Percentiles rank a stretch among this genome's conserved stretches.
Conservation (phyloP, 73 alveolate species). For the Breviolum minutum region DNA sequence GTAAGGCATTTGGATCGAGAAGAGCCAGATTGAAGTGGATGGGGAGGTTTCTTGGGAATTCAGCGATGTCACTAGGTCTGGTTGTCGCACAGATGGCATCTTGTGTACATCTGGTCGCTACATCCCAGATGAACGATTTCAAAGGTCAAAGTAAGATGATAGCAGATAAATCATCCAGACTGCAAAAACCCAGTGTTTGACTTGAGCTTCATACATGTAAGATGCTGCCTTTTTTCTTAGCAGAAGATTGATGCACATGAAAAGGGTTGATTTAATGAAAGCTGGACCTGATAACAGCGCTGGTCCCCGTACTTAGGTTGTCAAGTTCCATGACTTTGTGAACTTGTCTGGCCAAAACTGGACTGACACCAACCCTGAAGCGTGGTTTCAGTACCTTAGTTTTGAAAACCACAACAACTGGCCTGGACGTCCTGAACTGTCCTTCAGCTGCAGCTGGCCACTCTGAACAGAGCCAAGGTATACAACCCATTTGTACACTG, state of each 20-base stretch:
- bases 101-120: too few relatives aligned
- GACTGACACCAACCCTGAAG: conserved; percentile 67
- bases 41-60: conserved; percentile 15
- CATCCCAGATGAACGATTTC: too few relatives aligned
- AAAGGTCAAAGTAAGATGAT: too few relatives aligned
- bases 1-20: conserved; percentile 43
- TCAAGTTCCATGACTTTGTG: conserved; percentile 21
- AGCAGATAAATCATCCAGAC: too few relatives aligned
- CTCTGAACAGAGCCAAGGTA: background rate
- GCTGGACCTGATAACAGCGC: background rate
- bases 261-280: too few relatives aligned
- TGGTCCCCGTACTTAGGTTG: background rate
- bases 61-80: background rate
- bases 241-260: too few relatives aligned
- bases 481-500: conserved; percentile 78
- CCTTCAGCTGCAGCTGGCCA: background rate
- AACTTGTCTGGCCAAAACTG: conserved; percentile 36
- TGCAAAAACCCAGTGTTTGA: too few relatives aligned
- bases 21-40: conserved; percentile 53
- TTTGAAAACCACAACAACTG: background rate
- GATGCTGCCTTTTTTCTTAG: too few relatives aligned
- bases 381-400: conserved; percentile 61
- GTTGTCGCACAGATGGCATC: background rate
- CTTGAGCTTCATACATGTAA: too few relatives aligned
- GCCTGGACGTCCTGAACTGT: background rate